phyloP scores from a whole-genome alignment of 768 basidiomycete genomes.

The Leccinum disarticulatum region DNA sequence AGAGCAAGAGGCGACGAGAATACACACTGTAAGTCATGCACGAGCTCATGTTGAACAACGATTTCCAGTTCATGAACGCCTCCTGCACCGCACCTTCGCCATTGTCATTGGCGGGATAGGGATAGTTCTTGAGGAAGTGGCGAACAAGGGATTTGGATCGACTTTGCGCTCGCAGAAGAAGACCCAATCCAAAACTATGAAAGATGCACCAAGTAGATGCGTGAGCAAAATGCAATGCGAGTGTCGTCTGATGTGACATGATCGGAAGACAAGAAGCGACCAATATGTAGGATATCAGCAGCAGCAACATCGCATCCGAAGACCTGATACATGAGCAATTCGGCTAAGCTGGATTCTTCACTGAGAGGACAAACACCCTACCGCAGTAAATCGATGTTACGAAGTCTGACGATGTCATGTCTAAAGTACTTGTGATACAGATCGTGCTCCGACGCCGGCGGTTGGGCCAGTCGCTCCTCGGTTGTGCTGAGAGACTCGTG shows the following conservation, averaged over 20 bases:
- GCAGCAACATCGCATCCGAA: conserved; percentile 76
- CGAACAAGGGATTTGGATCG: conserved; percentile 85
- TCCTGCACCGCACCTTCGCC: conserved; percentile 83
- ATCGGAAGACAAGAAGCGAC: conserved; percentile 58
- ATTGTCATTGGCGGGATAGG: conserved; percentile 72
- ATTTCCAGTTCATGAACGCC: conserved; percentile 95
- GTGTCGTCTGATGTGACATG: conserved; percentile 46
- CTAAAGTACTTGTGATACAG: conserved; percentile 88
- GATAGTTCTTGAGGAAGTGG: conserved; percentile 94
- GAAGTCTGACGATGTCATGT: conserved; percentile 77
- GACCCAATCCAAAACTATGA: conserved; percentile 85
- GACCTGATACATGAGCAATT: conserved; percentile 50
- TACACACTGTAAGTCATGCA: conserved; percentile 89
- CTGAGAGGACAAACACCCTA: conserved; percentile 34
- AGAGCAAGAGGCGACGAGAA: neutral
- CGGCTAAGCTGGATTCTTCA: conserved; percentile 17
- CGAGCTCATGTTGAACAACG: conserved; percentile 86
- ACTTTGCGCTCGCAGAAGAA: conserved; percentile 81
- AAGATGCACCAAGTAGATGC: conserved; percentile 84
- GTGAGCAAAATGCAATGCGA: conserved; percentile 78
- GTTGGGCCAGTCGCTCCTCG: conserved; percentile 1
- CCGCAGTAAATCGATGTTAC: conserved; percentile 86
- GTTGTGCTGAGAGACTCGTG: conserved; percentile 6
- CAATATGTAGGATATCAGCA: conserved; percentile 71
- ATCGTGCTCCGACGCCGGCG: conserved; percentile 74